phyloP scores from a whole-genome alignment of 2,329 filamentous ascomycete species.

The Scedosporium aurantiacum region DNA sequence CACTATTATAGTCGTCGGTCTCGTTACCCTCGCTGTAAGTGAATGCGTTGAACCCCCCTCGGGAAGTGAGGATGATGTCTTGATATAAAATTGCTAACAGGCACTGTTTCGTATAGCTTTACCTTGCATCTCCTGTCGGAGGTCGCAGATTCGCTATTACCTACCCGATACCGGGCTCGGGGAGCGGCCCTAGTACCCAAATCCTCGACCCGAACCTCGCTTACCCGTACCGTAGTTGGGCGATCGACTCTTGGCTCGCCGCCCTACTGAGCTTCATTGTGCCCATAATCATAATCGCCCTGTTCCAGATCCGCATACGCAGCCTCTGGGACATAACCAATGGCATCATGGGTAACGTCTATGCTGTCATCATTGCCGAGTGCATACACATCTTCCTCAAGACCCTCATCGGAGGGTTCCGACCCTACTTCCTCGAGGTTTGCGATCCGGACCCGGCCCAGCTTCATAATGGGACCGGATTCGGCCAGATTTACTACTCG shows the following conservation, averaged over 20 bases:
- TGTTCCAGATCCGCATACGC: constrained; percentile 46
- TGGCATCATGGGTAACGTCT: constrained; percentile 48
- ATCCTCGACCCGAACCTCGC: constrained; percentile 54
- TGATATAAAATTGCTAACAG: constrained; percentile 17
- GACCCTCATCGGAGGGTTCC: constrained; percentile 52
- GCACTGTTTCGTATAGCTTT: constrained; percentile 14
- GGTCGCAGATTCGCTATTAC: constrained; percentile 51
- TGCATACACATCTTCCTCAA: constrained; percentile 59
- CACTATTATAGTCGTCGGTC: constrained; percentile 3
- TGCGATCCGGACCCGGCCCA: constrained; percentile 41
- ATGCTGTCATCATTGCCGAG: constrained; percentile 45
- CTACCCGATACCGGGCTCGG: constrained; percentile 22
- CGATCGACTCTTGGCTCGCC: constrained; percentile 48
- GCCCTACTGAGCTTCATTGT: constrained; percentile 44
- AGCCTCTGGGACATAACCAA: constrained; percentile 52
- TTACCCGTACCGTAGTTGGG: constrained; percentile 52
- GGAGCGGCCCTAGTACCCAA: constrained; percentile 35
- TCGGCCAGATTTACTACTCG: constrained; percentile 52
- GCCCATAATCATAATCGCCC: constrained; percentile 45
- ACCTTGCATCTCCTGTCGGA: constrained; percentile 42
- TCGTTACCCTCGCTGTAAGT: constrained; percentile 19
- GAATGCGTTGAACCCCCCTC: not conserved
- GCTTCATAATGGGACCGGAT: constrained; percentile 38
- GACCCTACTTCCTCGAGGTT: constrained; percentile 53
- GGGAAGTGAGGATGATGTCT: not conserved